Evolutionary conservation across 768 basidiomycete genomes (phyloP).

Genomic region (Boletus insuetus): DNA sequence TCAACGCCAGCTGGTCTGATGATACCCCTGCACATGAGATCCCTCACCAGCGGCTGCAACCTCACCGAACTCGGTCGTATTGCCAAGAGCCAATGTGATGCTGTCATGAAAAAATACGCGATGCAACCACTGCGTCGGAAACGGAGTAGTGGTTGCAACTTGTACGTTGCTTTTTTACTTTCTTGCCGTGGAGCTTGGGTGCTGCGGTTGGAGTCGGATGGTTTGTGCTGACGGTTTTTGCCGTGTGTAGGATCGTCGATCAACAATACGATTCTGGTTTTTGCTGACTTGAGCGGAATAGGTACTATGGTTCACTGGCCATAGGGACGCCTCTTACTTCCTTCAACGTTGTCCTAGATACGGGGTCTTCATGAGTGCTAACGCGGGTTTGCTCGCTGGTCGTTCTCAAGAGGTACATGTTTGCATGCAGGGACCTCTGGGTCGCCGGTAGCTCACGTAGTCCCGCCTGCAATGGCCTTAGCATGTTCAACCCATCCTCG

Average conservation of each 20-base stretch:
- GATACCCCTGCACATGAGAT: slow-evolving; percentile 22
- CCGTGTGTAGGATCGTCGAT: slow-evolving; percentile 51
- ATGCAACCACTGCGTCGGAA: slow-evolving; percentile 22
- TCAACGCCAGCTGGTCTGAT: slow-evolving; percentile 10
- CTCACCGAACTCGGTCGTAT: slow-evolving; percentile 6
- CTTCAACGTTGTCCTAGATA: slow-evolving; percentile 54
- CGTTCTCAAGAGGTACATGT: not conserved
- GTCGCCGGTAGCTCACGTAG: slow-evolving; percentile 36
- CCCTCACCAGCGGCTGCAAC: not conserved
- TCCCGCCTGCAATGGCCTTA: slow-evolving; percentile 27
- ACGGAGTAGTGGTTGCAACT: slow-evolving; percentile 49
- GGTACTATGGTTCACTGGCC: slow-evolving; percentile 39
- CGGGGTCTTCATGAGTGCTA: slow-evolving; percentile 39
- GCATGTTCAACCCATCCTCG: slow-evolving; percentile 32
- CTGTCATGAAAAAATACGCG: slow-evolving; percentile 47
- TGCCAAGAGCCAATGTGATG: slow-evolving; percentile 47
- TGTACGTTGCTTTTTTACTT: slow-evolving; percentile 35
- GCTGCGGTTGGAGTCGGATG: too few species aligned
- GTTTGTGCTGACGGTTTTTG: not conserved
- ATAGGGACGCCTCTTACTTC: slow-evolving; percentile 47
- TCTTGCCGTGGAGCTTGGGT: not conserved
- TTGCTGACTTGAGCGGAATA: slow-evolving; percentile 6
- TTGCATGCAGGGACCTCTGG: slow-evolving; percentile 48
- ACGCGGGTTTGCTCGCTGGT: not conserved
- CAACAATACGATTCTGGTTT: slow-evolving; percentile 56